A percentile compares a stretch with the other conserved stretches of the same genome.
These are phyloP conservation scores for Paulownia fortunei DNA, from an alignment of 257 asterid genomes.

Conservation along the genomic window DNA sequence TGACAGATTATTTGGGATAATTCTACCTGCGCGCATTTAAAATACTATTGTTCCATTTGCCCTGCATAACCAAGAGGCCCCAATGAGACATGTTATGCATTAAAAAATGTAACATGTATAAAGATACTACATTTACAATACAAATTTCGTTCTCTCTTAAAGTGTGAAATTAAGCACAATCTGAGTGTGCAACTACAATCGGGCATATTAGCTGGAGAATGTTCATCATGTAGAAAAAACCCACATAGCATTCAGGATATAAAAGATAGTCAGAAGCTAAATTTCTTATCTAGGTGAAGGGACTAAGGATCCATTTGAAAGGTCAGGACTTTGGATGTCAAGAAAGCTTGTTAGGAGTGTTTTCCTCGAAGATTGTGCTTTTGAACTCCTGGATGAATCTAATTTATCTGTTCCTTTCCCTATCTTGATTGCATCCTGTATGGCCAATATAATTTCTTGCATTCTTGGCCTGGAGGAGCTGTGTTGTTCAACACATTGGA, in stretches of 20 bases:
- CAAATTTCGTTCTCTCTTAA: background rate
- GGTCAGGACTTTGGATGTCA: conserved; percentile 84
- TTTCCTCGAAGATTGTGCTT: conserved; percentile 78
- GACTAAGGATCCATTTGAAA: conserved; percentile 74
- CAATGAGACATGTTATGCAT: background rate
- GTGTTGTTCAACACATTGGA: conserved; percentile 91
- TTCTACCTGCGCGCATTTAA: background rate
- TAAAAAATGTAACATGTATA: background rate
- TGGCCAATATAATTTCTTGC: conserved; percentile 86
- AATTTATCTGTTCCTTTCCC: conserved; percentile 77
- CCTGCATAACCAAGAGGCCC: background rate
- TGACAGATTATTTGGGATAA: background rate
- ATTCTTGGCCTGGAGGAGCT: conserved; percentile 81
- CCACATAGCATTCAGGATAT: background rate
- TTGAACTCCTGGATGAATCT: conserved; percentile 64
- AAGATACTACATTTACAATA: background rate
- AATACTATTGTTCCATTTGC: background rate
- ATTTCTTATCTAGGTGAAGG: conserved; percentile 82
- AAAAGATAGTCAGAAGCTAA: background rate
- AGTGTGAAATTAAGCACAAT: conserved; percentile 23
- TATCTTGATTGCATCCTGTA: conserved; percentile 86
- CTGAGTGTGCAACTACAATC: conserved; percentile 29
- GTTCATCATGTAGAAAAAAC: conserved; percentile 20
- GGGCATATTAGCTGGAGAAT: conserved; percentile 13
- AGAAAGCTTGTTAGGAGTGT: conserved; percentile 94